Evolutionary conservation across 805 yeast species (phyloP).

Genomic region (Pichia eremophila): DNA sequence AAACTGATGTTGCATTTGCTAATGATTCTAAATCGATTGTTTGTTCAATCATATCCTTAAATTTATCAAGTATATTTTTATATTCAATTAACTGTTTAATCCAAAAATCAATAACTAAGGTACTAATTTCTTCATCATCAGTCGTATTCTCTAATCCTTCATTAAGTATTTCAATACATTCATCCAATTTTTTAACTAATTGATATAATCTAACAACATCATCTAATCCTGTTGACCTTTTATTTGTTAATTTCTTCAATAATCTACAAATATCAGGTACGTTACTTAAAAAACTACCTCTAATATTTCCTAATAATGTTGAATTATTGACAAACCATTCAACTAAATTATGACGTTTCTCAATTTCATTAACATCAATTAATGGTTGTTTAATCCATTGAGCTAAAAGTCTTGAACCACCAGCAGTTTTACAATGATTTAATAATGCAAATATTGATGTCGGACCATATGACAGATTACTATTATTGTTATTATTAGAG

Average conservation of each 20-base stretch:
- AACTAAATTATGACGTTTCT: slow-evolving; percentile 67
- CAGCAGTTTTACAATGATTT: slow-evolving; percentile 79
- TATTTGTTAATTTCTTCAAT: slow-evolving; percentile 50
- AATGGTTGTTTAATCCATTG: slow-evolving; percentile 97
- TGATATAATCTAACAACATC: slow-evolving; percentile 88
- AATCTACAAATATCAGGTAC: slow-evolving; percentile 81
- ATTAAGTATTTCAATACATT: slow-evolving; percentile 44
- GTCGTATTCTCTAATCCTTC: slow-evolving; percentile 31
- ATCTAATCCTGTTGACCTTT: slow-evolving; percentile 46
- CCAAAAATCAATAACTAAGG: slow-evolving; percentile 45
- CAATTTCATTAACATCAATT: slow-evolving; percentile 50
- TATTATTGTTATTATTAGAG: slow-evolving; percentile 21
- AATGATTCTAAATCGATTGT: slow-evolving; percentile 82
- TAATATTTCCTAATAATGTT: slow-evolving; percentile 53
- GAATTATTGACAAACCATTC: slow-evolving; percentile 63
- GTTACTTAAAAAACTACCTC: slow-evolving; percentile 54
- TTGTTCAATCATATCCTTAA: slow-evolving; percentile 82
- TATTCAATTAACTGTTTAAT: slow-evolving; percentile 42
- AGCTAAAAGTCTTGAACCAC: slow-evolving; percentile 80
- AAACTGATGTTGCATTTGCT: slow-evolving; percentile 56
- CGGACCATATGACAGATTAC: slow-evolving; percentile 30
- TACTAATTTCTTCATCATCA: slow-evolving; percentile 19
- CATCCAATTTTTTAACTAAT: slow-evolving; percentile 63
- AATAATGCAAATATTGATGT: slow-evolving; percentile 70
- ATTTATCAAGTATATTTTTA: slow-evolving; percentile 46